These are phyloP conservation scores for Arthrobotrys iridis DNA, from an alignment of 2,329 filamentous ascomycete genomes.

Conservation along the genomic window DNA sequence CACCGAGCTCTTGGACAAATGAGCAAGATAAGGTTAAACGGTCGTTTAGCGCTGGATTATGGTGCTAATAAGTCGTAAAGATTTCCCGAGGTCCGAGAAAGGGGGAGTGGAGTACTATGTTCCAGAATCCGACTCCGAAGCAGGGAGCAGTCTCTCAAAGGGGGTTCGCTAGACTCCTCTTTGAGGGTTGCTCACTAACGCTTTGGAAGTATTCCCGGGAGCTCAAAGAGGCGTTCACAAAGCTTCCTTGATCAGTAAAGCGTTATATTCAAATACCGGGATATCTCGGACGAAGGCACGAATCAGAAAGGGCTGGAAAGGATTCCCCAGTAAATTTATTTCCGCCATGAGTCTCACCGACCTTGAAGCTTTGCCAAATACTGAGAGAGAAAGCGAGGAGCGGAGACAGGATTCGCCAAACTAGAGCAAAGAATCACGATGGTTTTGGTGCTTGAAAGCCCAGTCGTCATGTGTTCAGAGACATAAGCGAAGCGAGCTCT, in stretches of 20 bases:
- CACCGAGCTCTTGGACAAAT: constrained; percentile 29
- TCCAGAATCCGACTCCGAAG: constrained; percentile 4
- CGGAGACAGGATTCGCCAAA: constrained; percentile 13
- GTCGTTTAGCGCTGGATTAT: constrained; percentile 19
- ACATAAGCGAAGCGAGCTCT: constrained; percentile 47
- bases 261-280: constrained; percentile 9
- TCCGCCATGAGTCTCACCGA: constrained; percentile 13
- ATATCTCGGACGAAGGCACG: constrained; percentile 31
- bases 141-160: too few species aligned
- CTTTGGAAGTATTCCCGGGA: too few species aligned
- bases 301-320: not conserved
- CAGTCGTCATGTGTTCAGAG: constrained; percentile 26
- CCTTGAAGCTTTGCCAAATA: constrained; percentile 33
- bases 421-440: not conserved
- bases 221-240: too few species aligned
- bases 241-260: too few species aligned
- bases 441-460: constrained; percentile 6
- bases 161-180: too few species aligned
- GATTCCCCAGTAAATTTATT: not conserved
- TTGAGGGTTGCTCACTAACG: too few species aligned
- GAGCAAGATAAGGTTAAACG: constrained; percentile 12
- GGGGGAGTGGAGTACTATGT: constrained; percentile 5
- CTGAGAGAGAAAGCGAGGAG: constrained; percentile 6
- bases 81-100: constrained; percentile 39
- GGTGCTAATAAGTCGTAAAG: not conserved